Percentiles rank a stretch among this genome's conserved stretches.
Evolutionary conservation across 2,329 filamentous ascomycete species (phyloP).

Genomic region (Thelonectria blattea): DNA sequence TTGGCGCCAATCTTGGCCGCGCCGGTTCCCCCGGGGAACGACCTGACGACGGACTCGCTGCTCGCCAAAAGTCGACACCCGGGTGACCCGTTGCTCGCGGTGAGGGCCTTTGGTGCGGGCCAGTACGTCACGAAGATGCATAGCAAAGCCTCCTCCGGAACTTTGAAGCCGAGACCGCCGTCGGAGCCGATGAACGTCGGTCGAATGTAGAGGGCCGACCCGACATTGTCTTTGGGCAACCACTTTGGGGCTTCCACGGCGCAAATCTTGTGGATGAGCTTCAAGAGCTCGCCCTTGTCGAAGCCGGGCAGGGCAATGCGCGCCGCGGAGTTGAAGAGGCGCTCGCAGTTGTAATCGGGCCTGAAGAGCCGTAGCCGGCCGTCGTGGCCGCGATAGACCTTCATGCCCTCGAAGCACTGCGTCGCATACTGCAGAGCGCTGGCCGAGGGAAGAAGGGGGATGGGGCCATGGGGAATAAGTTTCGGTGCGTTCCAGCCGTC

Average conservation of each 20-base stretch:
- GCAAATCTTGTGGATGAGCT: slow-evolving; percentile 8
- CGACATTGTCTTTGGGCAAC: slow-evolving; percentile 4
- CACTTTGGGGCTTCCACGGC: slow-evolving; percentile 12
- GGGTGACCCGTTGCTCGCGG: not conserved
- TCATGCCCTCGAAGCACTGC: slow-evolving; percentile 21
- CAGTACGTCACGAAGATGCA: slow-evolving; percentile 1
- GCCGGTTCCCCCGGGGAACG: slow-evolving; percentile 18
- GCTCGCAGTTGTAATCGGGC: slow-evolving; percentile 15
- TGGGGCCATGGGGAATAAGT: slow-evolving; percentile 7
- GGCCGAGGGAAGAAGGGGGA: slow-evolving; percentile 11
- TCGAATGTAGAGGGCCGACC: slow-evolving; percentile 3
- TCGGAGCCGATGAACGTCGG: not conserved
- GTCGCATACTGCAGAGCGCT: slow-evolving; percentile 19
- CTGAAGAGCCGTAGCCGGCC: slow-evolving; percentile 11
- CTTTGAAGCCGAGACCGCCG: not conserved
- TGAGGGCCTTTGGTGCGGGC: not conserved
- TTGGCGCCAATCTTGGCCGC: slow-evolving; percentile 16
- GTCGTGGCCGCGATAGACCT: slow-evolving; percentile 16
- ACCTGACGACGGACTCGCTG: not conserved
- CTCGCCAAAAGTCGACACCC: not conserved
- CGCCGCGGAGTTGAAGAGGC: slow-evolving; percentile 5
- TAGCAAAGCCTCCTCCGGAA: not conserved
- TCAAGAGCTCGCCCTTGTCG: slow-evolving; percentile 3
- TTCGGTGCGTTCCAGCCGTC: slow-evolving; percentile 8
- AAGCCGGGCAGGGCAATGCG: slow-evolving; percentile 14